Evolutionary conservation across 176 grass and related monocot genomes (phyloP).

Genomic region (Rhipidocladum racemiflorum): DNA sequence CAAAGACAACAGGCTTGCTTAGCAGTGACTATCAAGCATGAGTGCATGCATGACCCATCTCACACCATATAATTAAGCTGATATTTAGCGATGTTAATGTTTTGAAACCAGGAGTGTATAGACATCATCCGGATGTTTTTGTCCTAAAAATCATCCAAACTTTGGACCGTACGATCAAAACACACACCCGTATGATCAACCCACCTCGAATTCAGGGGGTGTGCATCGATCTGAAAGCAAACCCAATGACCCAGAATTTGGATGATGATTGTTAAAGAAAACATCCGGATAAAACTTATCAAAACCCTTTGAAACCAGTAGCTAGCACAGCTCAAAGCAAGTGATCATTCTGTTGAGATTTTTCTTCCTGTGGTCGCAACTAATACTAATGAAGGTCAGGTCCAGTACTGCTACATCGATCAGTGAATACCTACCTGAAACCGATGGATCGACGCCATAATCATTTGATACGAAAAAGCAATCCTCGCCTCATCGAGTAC

Average conservation of each 20-base stretch:
- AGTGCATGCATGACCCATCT: background rate
- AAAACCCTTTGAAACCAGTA: background rate
- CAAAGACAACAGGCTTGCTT: too few relatives aligned
- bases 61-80: background rate
- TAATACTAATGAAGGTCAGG: constrained; percentile 26
- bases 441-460: constrained; percentile 34
- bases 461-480: constrained; percentile 60
- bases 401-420: constrained; percentile 21
- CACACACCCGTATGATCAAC: too few relatives aligned
- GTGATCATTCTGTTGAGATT: constrained; percentile 40
- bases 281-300: too few relatives aligned
- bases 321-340: constrained; percentile 15
- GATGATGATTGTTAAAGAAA: too few relatives aligned
- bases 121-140: too few relatives aligned
- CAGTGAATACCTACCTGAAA: constrained; percentile 28
- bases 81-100: constrained; percentile 4
- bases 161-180: too few relatives aligned
- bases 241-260: too few relatives aligned
- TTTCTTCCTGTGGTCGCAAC: constrained; percentile 30
- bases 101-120: background rate
- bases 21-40: too few relatives aligned
- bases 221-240: too few relatives aligned
- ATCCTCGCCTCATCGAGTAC: constrained; percentile 28
- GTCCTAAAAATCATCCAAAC: too few relatives aligned
- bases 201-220: too few relatives aligned